phyloP scores from a whole-genome alignment of 768 basidiomycete species.

The Lactarius tabidus region DNA sequence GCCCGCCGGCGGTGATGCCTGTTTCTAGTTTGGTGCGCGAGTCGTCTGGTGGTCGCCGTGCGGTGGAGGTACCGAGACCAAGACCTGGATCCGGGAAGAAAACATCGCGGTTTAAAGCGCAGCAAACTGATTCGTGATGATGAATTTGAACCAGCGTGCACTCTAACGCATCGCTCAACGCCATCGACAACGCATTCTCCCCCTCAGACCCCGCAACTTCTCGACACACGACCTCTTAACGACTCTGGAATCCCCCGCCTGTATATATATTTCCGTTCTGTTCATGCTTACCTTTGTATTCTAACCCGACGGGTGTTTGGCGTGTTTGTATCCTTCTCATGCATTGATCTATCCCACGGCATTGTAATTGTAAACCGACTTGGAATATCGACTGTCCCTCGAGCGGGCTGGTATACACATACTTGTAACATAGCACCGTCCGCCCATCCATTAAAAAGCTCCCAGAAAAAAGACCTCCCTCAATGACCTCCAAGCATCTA shows the following conservation, averaged over 20 bases:
- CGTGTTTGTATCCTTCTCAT: too few species aligned
- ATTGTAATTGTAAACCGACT: background rate
- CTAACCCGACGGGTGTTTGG: too few species aligned
- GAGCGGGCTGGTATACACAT: background rate
- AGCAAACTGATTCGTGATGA: slow-evolving; percentile 21
- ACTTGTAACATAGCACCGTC: background rate
- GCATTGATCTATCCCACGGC: too few species aligned
- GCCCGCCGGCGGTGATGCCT: slow-evolving; percentile 26
- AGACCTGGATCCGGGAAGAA: slow-evolving; percentile 23
- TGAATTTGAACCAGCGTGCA: too few species aligned
- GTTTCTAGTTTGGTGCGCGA: slow-evolving; percentile 19
- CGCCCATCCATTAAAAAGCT: background rate
- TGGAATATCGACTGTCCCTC: background rate
- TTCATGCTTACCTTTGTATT: too few species aligned
- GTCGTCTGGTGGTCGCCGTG: background rate
- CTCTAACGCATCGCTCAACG: too few species aligned
- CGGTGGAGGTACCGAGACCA: background rate
- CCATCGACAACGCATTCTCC: background rate
- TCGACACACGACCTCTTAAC: background rate
- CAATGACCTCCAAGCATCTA: slow-evolving; percentile 40
- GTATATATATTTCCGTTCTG: too few species aligned
- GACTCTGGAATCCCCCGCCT: too few species aligned
- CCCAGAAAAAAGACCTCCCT: background rate
- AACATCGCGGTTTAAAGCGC: slow-evolving; percentile 30
- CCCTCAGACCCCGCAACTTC: background rate